Conservation (phyloP, 441 rosid species). For the Lepidium campestre region DNA sequence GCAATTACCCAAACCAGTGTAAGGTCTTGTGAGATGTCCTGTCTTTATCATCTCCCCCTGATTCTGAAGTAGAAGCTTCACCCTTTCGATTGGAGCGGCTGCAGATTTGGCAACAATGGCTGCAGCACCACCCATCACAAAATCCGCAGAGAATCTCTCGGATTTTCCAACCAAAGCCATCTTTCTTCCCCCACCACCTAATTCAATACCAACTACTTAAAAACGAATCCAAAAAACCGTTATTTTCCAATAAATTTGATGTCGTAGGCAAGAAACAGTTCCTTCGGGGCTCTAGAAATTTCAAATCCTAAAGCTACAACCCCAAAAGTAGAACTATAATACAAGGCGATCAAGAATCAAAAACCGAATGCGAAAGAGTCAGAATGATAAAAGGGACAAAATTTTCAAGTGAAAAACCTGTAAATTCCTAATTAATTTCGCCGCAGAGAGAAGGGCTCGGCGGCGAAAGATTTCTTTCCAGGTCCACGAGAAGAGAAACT, state of each 20-base stretch:
- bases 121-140: slow-evolving; percentile 74
- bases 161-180: slow-evolving; percentile 35
- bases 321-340: not conserved
- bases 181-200: slow-evolving; percentile 11
- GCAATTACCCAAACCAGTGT: slow-evolving; percentile 61
- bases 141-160: slow-evolving; percentile 69
- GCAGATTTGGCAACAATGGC: slow-evolving; percentile 71
- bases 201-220: not conserved
- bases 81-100: slow-evolving; percentile 93
- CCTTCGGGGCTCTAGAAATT: not conserved
- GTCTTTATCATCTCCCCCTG: slow-evolving; percentile 88
- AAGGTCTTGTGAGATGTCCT: slow-evolving; percentile 64
- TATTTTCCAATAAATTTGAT: not conserved
- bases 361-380: not conserved
- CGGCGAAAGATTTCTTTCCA: slow-evolving; percentile 13
- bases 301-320: not conserved
- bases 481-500: not conserved
- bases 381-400: not conserved
- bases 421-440: not conserved
- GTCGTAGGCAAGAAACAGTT: not conserved
- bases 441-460: slow-evolving; percentile 16
- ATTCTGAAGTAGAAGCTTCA: slow-evolving; percentile 86
- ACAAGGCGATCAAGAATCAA: not conserved
- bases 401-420: slow-evolving; percentile 13
- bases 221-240: not conserved